phyloP scores from a whole-genome alignment of 768 basidiomycete genomes.

The Crepidotus variabilis region DNA sequence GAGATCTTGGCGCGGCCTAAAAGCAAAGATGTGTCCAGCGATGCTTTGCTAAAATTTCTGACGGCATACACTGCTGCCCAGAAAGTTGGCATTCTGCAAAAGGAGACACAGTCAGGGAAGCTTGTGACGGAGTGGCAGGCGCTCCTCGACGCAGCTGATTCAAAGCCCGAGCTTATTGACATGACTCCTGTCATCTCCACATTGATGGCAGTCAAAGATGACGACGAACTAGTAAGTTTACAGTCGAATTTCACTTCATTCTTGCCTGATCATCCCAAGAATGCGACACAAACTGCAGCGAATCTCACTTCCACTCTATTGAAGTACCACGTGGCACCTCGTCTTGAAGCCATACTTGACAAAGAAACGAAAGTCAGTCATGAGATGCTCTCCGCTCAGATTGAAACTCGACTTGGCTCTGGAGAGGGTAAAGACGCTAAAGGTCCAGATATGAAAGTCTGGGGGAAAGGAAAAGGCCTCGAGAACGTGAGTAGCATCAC shows the following conservation, averaged over 20 bases:
- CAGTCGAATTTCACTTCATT: neutral
- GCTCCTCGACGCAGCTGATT: constrained; percentile 46
- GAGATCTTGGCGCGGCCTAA: constrained; percentile 79
- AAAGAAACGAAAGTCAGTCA: constrained; percentile 89
- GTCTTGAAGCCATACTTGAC: constrained; percentile 88
- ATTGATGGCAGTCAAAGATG: constrained; percentile 85
- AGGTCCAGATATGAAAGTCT: constrained; percentile 89
- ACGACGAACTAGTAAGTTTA: constrained; percentile 77
- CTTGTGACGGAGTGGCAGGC: constrained; percentile 84
- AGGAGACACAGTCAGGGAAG: constrained; percentile 86
- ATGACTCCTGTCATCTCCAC: constrained; percentile 72
- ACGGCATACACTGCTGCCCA: constrained; percentile 55
- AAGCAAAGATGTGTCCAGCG: constrained; percentile 71
- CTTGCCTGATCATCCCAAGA: constrained; percentile 39
- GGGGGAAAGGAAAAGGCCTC: constrained; percentile 74
- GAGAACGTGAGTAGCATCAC: constrained; percentile 55
- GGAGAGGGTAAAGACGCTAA: constrained; percentile 75
- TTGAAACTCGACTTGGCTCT: constrained; percentile 85
- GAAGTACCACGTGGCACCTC: constrained; percentile 79
- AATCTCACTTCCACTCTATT: constrained; percentile 83
- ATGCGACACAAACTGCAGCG: constrained; percentile 71
- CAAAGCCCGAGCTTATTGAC: constrained; percentile 75
- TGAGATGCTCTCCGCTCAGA: constrained; percentile 77
- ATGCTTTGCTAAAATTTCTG: constrained; percentile 69
- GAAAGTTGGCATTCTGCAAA: constrained; percentile 72